Base-by-base conservation (phyloP, 176 grass and related monocot genomes). In the Triticum urartu region DNA sequence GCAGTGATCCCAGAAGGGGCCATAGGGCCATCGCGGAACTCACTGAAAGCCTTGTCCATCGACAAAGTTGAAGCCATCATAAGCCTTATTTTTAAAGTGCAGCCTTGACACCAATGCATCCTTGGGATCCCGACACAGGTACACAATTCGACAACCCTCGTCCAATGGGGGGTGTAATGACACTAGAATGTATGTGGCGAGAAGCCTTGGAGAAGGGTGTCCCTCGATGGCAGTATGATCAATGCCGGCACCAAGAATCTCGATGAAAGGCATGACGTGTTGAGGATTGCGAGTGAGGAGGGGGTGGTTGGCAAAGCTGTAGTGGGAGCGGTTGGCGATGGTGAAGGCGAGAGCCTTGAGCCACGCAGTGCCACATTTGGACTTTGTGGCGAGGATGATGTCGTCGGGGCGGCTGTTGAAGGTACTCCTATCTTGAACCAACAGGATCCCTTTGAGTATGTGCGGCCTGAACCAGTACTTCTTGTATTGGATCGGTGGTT, bases 351-450 rank as follows among this genome's bases (percentile, higher is more conserved):
- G 66, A 12, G 80, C 47, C 12, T 83, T 71, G 12, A 83, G 21
- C 48, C 80, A 83, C 11, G 66, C 58, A 5, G 66, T 71, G 21
- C 80, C 80, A 3, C 66, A 38, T 7, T 83, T 83, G 6, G 80
- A 66, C 4, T 83, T 12, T 0, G 66, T 83, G 7, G 33, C 66
- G 21, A 83, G 48, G 34, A 83, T 40, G 33, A 72, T 40, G 34
- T 83, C 67, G 2, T 72, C 33, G 1, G 0, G 1, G 3, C 13
- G n/a, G 3, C 67, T 47, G 0, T 28, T 83, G 67, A 34, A 72
- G 13, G 7, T 42, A 40, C 9, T 40, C 39, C 39, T 43, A 43
- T 43, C 40, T 11, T 43, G 40, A 10, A 43, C 40, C 40, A 43
- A 43, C 9, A 43, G 2, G 40, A 10, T 43, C 40, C 40, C 40